phyloP scores from a whole-genome alignment of 768 basidiomycete genomes.

The Gymnopilus junonius region DNA sequence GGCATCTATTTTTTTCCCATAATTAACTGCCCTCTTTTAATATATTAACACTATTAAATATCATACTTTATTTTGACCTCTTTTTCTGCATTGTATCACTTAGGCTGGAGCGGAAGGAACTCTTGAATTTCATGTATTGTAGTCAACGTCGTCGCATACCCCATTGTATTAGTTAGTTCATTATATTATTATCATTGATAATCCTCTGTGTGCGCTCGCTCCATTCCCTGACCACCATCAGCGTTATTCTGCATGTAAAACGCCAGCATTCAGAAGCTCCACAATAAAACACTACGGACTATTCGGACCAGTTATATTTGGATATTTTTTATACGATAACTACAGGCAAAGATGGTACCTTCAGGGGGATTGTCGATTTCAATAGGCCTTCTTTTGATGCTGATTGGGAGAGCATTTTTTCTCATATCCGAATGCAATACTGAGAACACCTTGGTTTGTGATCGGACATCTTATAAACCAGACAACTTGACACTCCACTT shows the following conservation, averaged over 20 bases:
- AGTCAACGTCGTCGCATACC: neutral
- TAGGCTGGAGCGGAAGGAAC: neutral
- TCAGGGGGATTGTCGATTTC: neutral
- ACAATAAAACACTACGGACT: neutral
- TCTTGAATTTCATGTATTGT: neutral
- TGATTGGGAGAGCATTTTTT: too few species aligned
- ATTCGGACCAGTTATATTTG: neutral
- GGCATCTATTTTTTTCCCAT: neutral
- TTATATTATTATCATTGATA: neutral
- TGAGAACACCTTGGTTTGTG: too few species aligned
- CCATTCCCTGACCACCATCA: neutral
- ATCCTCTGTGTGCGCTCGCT: neutral
- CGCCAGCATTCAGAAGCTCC: neutral
- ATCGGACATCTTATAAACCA: too few species aligned
- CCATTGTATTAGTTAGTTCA: slow-evolving; percentile 3
- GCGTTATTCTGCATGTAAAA: neutral
- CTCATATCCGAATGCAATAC: too few species aligned
- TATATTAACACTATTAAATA: neutral
- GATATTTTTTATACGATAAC: too few species aligned
- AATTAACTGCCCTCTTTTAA: too few species aligned
- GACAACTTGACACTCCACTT: neutral
- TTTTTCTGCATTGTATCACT: neutral
- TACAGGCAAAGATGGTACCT: too few species aligned
- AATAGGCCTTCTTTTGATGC: neutral
- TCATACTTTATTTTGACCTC: neutral